These are phyloP conservation scores for Anastatica hierochuntica DNA, from an alignment of 345 rosid species.

Conservation along the genomic window DNA sequence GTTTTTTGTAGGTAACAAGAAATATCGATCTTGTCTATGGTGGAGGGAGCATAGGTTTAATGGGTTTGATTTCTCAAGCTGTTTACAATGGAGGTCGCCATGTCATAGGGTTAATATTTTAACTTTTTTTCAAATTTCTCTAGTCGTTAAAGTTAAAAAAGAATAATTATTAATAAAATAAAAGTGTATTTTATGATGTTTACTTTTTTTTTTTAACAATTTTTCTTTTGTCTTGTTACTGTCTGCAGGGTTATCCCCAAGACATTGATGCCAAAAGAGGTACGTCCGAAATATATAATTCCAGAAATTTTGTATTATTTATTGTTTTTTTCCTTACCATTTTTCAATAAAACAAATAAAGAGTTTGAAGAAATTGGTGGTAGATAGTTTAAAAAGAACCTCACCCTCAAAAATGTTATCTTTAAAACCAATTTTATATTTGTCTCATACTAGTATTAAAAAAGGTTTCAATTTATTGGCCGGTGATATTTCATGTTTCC, in stretches of 20 bases:
- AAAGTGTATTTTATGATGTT: constrained; percentile 28
- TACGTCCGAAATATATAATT: constrained; percentile 39
- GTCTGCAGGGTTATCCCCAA: constrained; percentile 97
- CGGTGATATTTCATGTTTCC: constrained; percentile 20
- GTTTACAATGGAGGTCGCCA: constrained; percentile 99
- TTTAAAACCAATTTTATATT: constrained; percentile 23
- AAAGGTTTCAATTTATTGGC: constrained; percentile 21
- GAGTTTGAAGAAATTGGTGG: constrained; percentile 23
- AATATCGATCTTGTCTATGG: constrained; percentile 98
- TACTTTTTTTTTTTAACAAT: constrained; percentile 1
- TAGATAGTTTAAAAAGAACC: constrained; percentile 28
- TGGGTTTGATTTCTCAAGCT: constrained; percentile 98
- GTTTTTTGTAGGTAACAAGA: constrained; percentile 68
- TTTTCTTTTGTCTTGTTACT: constrained; percentile 50
- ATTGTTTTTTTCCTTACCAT: constrained; percentile 7
- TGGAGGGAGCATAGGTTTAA: constrained; percentile 99
- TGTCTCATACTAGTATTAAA: constrained; percentile 32
- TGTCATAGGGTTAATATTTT: constrained; percentile 87
- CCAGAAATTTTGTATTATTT: constrained; percentile 20
- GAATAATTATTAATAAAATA: too few species aligned
- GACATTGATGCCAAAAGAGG: constrained; percentile 99
- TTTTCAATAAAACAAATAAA: not conserved
- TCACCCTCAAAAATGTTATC: constrained; percentile 58
- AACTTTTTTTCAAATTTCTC: too few species aligned
- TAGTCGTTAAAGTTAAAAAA: too few species aligned